Base-by-base conservation (phyloP, 2,329 filamentous ascomycete genomes). In the Apiospora kogelbergensis region DNA sequence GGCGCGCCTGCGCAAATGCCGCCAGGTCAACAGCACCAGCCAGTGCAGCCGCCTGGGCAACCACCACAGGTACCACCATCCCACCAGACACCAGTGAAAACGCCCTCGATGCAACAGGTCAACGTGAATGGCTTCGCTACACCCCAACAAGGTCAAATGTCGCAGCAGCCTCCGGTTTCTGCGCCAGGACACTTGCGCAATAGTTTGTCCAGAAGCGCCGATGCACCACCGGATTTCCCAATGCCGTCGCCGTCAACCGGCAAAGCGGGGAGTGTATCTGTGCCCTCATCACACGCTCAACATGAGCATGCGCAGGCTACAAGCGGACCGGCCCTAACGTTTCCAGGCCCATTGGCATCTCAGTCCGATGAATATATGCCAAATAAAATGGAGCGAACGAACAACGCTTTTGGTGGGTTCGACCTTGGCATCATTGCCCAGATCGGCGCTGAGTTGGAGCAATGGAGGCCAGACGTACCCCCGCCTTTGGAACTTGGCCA, bases 401-500 rank as follows among this genome's bases (percentile, higher is more conserved):
- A 88, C 45, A 85, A 86, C 53, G 86, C 86, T 1, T 90, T 90
- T 79, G 94, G 94, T 10, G 93, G 94, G 0, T 86, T 95, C 69
- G 88, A 93, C 69, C 82, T 95, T 15, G 84, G 88, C 45, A 87
- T 90, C 6, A 83, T 93, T 26, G 85, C 84, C 68, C 87, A 88
- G 65, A 79, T 94, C 65, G 91, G 91, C 6, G 84, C 86, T 42
- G 89, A 93, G 63, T 85, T 97, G 45, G 83, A 89, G 65, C 85
- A 86, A 60, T 84, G 89, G 74, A 93, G 90, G 75, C 94, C 95
- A 0, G 91, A 93, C 68, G 85, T 94, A 45, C 95, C 96, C 0
- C 83, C 85, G 2, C 85, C 94, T 22, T 83, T 87, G 26, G 95
- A 98, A 74, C 85, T 98, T 67, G 96, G 95, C 10, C 87, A 94